These are phyloP conservation scores for Trichocladium antarcticum DNA, from an alignment of 495 filamentous ascomycete species.

Conservation along the genomic window DNA sequence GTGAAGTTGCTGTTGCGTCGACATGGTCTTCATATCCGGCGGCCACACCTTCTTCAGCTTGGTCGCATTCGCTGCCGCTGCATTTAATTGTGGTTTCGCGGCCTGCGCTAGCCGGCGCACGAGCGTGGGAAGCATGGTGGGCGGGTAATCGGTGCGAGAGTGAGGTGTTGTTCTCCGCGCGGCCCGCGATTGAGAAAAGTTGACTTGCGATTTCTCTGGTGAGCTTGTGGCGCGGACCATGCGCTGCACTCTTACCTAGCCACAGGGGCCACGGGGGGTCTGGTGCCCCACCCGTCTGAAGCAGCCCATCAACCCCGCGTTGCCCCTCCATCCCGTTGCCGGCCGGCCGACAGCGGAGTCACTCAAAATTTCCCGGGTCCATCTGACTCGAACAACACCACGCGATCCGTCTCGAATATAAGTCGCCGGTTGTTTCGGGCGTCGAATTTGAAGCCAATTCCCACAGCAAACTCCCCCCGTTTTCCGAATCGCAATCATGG, in stretches of 20 bases:
- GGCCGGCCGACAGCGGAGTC: conserved; percentile 11
- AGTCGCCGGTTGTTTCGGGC: neutral
- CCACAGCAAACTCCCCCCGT: neutral
- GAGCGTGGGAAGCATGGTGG: conserved; percentile 36
- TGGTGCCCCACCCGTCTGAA: neutral
- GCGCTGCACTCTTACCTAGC: neutral
- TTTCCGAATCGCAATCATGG: conserved; percentile 17
- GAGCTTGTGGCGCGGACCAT: no score
- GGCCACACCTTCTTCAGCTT: conserved; percentile 85
- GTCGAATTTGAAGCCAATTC: neutral
- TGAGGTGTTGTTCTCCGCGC: neutral
- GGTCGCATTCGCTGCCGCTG: conserved; percentile 26
- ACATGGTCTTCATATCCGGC: conserved; percentile 75
- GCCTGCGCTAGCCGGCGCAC: conserved; percentile 29
- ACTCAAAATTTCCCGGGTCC: conserved; percentile 12
- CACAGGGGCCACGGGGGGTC: no score
- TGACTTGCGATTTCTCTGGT: no score
- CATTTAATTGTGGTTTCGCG: conserved; percentile 8
- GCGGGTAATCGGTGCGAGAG: neutral
- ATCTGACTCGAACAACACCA: neutral
- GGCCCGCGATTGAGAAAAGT: neutral
- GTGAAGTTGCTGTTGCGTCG: conserved; percentile 71
- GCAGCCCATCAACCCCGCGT: conserved; percentile 9
- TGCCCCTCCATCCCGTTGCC: conserved; percentile 12
- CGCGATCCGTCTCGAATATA: conserved; percentile 1